phyloP scores from a whole-genome alignment of 2,329 filamentous ascomycete species.

The Myrmaecium sp. region DNA sequence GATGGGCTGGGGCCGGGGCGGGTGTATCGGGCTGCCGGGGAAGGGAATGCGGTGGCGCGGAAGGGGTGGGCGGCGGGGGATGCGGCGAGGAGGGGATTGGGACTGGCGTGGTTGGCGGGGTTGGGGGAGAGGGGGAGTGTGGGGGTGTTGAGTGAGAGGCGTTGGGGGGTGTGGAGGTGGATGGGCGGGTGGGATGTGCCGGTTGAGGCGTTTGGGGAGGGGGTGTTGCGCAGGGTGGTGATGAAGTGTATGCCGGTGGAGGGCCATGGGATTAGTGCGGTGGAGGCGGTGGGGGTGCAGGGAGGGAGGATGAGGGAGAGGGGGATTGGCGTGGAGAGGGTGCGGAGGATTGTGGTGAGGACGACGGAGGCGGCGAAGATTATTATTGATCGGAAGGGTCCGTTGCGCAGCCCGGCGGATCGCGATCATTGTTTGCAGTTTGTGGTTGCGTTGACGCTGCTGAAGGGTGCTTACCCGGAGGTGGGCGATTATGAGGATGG shows the following conservation, averaged over 20 bases:
- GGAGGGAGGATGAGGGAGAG: too few relatives aligned
- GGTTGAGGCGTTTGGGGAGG: conserved; percentile 4
- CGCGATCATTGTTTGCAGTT: conserved; percentile 22
- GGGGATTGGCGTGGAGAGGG: too few relatives aligned
- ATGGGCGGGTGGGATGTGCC: conserved; percentile 7
- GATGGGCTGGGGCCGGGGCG: conserved; percentile 21
- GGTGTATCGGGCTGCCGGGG: conserved; percentile 15
- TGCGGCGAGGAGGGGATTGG: conserved; percentile 24
- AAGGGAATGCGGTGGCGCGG: conserved; percentile 21
- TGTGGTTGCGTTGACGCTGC: conserved; percentile 15
- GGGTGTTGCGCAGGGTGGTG: conserved; percentile 10
- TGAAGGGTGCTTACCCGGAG: conserved; percentile 13
- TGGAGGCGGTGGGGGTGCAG: conserved; percentile 13
- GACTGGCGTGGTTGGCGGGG: conserved; percentile 16
- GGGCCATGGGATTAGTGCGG: conserved; percentile 17
- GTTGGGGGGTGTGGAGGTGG: conserved; percentile 21
- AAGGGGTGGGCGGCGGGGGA: conserved; percentile 28
- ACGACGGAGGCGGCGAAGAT: conserved; percentile 13
- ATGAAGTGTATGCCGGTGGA: conserved; percentile 13
- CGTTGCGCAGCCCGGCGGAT: conserved; percentile 15
- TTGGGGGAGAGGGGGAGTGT: conserved; percentile 14
- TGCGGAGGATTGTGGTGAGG: conserved; percentile 12
- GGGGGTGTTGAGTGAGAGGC: conserved; percentile 13
- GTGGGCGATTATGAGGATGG: conserved; percentile 13
- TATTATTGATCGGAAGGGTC: conserved; percentile 18